phyloP scores from a whole-genome alignment of 352 stramenopile genomes.

The Pythium apleroticum region DNA sequence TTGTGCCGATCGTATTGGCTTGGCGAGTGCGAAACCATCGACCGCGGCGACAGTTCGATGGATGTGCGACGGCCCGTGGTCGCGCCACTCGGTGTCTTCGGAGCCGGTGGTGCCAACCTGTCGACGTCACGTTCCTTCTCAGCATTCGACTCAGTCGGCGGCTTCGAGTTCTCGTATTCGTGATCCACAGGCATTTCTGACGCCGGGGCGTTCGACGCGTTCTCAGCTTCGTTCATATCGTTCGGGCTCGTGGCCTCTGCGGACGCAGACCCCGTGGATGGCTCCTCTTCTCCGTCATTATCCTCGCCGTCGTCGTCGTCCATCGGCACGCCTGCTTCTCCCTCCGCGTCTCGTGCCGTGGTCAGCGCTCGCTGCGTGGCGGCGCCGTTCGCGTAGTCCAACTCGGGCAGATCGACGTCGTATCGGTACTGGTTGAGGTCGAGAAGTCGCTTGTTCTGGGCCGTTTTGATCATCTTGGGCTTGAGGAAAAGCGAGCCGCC shows the following conservation, averaged over 20 bases:
- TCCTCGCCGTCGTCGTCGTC: not conserved
- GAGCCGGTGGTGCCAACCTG: not conserved
- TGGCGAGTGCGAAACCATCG: conserved; percentile 1
- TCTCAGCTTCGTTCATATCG: too few relatives aligned
- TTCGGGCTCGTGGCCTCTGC: not conserved
- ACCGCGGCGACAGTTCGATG: conserved; percentile 9
- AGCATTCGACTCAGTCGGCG: too few relatives aligned
- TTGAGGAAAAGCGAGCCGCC: conserved; percentile 18
- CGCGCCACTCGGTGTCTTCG: not conserved
- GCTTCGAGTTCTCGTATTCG: not conserved
- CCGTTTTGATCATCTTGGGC: conserved; percentile 12
- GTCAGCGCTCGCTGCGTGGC: not conserved
- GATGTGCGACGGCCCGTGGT: not conserved
- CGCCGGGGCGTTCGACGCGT: too few relatives aligned
- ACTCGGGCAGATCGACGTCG: conserved; percentile 9
- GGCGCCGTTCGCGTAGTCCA: not conserved
- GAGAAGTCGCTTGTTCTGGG: conserved; percentile 7
- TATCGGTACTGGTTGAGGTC: conserved; percentile 19
- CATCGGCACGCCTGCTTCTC: not conserved
- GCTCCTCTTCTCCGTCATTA: not conserved
- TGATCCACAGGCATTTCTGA: too few relatives aligned
- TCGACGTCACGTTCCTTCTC: too few relatives aligned
- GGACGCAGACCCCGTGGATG: not conserved
- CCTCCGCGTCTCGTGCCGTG: not conserved
- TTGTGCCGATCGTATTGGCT: conserved; percentile 11